Evolutionary conservation across 1,284 basidiomycete genomes (phyloP), one percentile per base, ranked within the genome.

Genomic region (Ganoderma sinense): DNA sequence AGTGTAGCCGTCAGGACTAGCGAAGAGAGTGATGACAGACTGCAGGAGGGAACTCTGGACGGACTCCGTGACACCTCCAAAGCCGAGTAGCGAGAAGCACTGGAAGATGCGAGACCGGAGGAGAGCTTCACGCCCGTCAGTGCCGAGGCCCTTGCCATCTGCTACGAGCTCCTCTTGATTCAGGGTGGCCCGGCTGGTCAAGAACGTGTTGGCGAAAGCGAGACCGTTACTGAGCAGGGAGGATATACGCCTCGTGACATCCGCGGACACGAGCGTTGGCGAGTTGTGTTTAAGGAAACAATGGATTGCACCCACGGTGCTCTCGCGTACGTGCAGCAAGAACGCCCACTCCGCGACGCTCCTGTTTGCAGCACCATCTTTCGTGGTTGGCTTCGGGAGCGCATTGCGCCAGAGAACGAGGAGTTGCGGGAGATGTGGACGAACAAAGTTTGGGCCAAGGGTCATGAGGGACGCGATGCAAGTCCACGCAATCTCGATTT

Each of bases 321-420:
- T 94, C 81, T 98, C 97, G 36, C 97, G 88, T 8, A 99, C 94
- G 72, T 96, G 92, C 6, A 99, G 83, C 10, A 99, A 84, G 82
- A 99, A 99, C 65, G 88, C 87, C 97, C 97, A 99, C 77, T 99
- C 98, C 0, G 87, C 84, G 26, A 89, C 84, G 41, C 90, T 90
- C 26, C 96, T 86, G 20, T 91, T 89, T 0, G 88, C 85, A 16
- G 87, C 88, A 0, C 88, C 85, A 76, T 98, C 97, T 80, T 97
- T 97, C 75, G 87, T 93, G 0, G 95, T 95, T 0, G 96, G 94
- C 81, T 99, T 99, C 1, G 97, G 96, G 0, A 99, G 86, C 2
- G 98, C 97, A 76, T 99, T 99, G 43, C 97, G 87, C 98, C 98
- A 99, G 1, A 99, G 88, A 0, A 97, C 94, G 33, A 99, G 88